Evolutionary conservation across 1,284 basidiomycete genomes (phyloP), one percentile per base, ranked within the genome.

Genomic region (Fomitiporia mediterranea): DNA sequence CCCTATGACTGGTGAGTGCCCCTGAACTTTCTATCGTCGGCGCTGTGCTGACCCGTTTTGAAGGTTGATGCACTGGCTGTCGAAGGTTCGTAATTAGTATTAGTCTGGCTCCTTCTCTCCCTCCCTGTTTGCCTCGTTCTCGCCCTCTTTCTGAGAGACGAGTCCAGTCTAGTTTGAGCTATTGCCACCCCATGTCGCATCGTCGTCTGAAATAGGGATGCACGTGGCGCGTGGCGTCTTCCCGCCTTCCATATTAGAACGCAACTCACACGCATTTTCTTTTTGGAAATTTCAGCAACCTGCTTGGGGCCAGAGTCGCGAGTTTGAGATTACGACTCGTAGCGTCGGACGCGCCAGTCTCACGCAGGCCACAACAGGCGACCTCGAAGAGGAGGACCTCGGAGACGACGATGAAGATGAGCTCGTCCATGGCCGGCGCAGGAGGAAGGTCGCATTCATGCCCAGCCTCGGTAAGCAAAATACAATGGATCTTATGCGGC

Each of bases 291-390:
- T 55, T 50, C 62, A 88, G 87, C 88, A 90, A 87, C 88, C 88
- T 21, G 84, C 87, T 19, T 90, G 87, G 87, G 86, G 87, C 4
- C 81, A 84, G 49, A 89, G 86, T 68, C 77, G 89, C 40, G 89
- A 91, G 68, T 91, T 91, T 66, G 89, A 91, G 69, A 91, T 91
- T 62, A 90, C 87, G 7, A 91, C 89, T 17, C 84, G 88, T 51
- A 79, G 84, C 11, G 73, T 79, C 15, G 76, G 77, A 53, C 80
- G 84, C 43, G 78, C 77, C 60, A 80, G 80, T 48, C 70, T 89
- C 60, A 82, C 75, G 52, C 79, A 83, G 63, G 75, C 79, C 42
- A 89, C 85, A 0, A 76, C 83, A 3, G 88, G 88, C 8, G 88
- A 90, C 65, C 59, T 89, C 59, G 86, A 89, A 42, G 86, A 89